phyloP scores from a whole-genome alignment of 768 basidiomycete species.

The Cystobasidiopsis lactophilus region DNA sequence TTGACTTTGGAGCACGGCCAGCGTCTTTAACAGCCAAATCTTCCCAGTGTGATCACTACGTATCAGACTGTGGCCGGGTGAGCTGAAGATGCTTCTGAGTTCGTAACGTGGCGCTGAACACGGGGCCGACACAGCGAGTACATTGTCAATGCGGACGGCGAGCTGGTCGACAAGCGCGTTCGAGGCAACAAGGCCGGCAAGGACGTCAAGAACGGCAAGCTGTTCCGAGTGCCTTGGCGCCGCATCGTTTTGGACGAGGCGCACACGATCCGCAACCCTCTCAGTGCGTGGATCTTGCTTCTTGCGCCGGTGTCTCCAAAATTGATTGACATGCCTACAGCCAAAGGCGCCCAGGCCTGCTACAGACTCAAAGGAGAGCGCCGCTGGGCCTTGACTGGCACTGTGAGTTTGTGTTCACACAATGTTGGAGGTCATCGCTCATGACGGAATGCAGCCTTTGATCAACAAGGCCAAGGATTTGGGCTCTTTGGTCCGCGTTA shows the following conservation, averaged over 20 bases:
- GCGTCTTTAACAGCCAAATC: too few relatives aligned
- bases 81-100: too few relatives aligned
- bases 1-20: too few relatives aligned
- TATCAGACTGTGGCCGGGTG: conserved; percentile 16
- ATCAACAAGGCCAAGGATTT: conserved; percentile 41
- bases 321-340: too few relatives aligned
- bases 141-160: conserved; percentile 31
- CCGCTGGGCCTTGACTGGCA: conserved; percentile 27
- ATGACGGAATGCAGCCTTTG: conserved; percentile 2
- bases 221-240: conserved; percentile 67
- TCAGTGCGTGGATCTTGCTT: too few relatives aligned
- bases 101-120: too few relatives aligned
- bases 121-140: too few relatives aligned
- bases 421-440: too few relatives aligned
- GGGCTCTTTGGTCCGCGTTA: conserved; percentile 59
- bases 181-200: conserved; percentile 28
- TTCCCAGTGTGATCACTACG: conserved; percentile 65
- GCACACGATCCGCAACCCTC: conserved; percentile 67
- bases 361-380: conserved; percentile 24
- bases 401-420: conserved; percentile 33
- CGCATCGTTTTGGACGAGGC: conserved; percentile 73
- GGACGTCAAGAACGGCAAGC: conserved; percentile 35
- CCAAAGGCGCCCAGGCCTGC: conserved; percentile 46
- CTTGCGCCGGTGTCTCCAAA: too few relatives aligned
- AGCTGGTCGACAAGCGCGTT: conserved; percentile 12